Base-by-base conservation (phyloP, 2,329 filamentous ascomycete species). In the Arthrobotrys sphaeroides region DNA sequence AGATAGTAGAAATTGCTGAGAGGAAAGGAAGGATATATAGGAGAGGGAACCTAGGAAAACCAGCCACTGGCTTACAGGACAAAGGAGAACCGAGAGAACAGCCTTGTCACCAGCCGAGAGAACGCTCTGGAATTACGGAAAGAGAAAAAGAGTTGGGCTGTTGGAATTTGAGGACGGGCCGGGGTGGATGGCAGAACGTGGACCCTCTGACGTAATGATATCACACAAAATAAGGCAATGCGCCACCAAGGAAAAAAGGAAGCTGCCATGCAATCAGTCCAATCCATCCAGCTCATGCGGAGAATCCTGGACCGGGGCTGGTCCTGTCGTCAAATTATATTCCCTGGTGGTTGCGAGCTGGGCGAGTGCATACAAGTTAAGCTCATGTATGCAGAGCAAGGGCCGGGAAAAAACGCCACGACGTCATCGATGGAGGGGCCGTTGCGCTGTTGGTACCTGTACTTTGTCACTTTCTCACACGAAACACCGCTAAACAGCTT, bases 401-500 rank as follows among this genome's bases (percentile, higher is more conserved):
- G 51, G 36, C 31, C 31, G 36, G 24, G 18, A 51, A 31, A 66
- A 51, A 55, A 66, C 61, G 61, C 61, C 61, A 66, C 61, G 61
- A 66, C 61, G 61, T 66, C 61, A 66, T 66, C 61, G 61, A 66
- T 66, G 61, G 60, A 51, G 40, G 28, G 16, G 16, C n/a, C 5
- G 13, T 40, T 33, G 47, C 5, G 24, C 16, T 31, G 1, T 57
- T 33, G 13, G 59, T 36, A 51, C 60, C 20, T 6, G 43, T 26
- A 40, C 42, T 3, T n/a, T 16, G 26, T 4, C 12, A 45, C 28
- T 40, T 16, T n/a, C n/a, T n/a, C n/a, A n/a, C n/a, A n/a, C n/a
- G n/a, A n/a, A n/a, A n/a, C n/a, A n/a, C n/a, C n/a, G n/a, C n/a
- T n/a, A 6, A 1, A 64, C 28, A n/a, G 18, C 10, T 43, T 53